These are phyloP conservation scores for Trichocladium antarcticum DNA, from an alignment of 495 filamentous ascomycete genomes.

Conservation along the genomic window DNA sequence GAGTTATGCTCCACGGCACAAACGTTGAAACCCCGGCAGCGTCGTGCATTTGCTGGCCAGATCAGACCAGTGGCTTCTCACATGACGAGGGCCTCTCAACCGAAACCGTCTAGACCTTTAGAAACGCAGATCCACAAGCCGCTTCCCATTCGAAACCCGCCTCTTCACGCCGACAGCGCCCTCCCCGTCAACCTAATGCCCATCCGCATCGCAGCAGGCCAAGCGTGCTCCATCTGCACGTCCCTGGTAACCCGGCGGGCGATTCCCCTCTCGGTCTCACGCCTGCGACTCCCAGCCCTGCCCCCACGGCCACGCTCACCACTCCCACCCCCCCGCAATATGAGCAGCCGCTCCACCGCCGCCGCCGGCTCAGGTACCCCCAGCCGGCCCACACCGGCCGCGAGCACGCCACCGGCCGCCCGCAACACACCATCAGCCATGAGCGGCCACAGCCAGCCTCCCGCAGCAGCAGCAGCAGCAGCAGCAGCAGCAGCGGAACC, in stretches of 20 bases:
- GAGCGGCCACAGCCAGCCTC: not conserved
- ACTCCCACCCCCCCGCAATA: not conserved
- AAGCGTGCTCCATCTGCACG: not conserved
- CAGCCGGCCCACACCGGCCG: conserved; percentile 9
- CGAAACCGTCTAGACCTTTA: no score
- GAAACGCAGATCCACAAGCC: no score
- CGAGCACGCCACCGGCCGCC: conserved; percentile 24
- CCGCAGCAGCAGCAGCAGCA: not conserved
- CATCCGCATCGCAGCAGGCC: not conserved
- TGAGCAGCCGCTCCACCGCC: conserved; percentile 1
- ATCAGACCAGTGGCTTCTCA: no score
- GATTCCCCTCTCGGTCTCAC: no score
- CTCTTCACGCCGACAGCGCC: no score
- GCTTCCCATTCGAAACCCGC: not conserved
- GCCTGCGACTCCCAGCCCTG: not conserved
- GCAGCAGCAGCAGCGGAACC: not conserved
- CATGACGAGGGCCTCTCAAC: no score
- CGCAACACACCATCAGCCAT: conserved; percentile 16
- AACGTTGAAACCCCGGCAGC: no score
- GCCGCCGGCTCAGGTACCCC: not conserved
- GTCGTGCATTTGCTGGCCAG: no score
- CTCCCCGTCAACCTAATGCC: conserved; percentile 1
- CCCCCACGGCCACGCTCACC: not conserved
- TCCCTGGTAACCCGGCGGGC: not conserved
- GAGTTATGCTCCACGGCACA: not conserved